Percentiles rank a stretch among this genome's conserved stretches.
phyloP scores from a whole-genome alignment of 768 basidiomycete genomes.

The Xanthoconium purpureum region DNA sequence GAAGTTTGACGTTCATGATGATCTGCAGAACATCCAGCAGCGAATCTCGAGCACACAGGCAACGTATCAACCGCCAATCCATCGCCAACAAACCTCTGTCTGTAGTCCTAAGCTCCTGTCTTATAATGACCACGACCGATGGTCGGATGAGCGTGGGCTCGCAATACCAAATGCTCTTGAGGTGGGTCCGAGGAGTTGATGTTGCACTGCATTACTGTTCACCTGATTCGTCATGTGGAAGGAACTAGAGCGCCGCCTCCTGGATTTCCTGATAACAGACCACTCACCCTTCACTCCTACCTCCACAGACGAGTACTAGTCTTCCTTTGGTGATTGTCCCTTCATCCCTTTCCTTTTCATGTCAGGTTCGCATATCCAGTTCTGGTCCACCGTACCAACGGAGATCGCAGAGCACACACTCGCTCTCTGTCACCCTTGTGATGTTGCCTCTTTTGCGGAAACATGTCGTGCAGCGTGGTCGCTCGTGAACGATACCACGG shows the following conservation, averaged over 20 bases:
- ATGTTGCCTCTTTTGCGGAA: conserved; percentile 57
- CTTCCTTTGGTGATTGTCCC: background rate
- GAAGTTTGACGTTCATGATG: too few relatives aligned
- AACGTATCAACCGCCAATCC: too few relatives aligned
- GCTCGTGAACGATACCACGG: conserved; percentile 48
- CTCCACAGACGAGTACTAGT: background rate
- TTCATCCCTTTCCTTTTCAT: background rate
- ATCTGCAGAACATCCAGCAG: too few relatives aligned
- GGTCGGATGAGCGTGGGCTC: background rate
- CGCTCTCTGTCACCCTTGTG: conserved; percentile 50
- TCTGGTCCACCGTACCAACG: conserved; percentile 35
- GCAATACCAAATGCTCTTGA: background rate
- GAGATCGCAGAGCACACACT: conserved; percentile 63
- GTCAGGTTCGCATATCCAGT: conserved; percentile 1
- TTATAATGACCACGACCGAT: too few relatives aligned
- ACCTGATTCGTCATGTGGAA: too few relatives aligned
- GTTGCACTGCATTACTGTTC: too few relatives aligned
- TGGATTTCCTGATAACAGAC: too few relatives aligned
- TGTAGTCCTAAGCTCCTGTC: background rate
- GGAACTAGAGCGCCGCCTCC: too few relatives aligned
- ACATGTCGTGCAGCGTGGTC: conserved; percentile 48
- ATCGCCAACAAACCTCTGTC: background rate
- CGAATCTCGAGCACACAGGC: too few relatives aligned
- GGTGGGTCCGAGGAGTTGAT: too few relatives aligned
- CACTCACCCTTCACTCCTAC: too few relatives aligned